Percentiles rank a stretch among this genome's conserved stretches.
Evolutionary conservation across 1,284 basidiomycete genomes (phyloP).

Genomic region (Trichosporon faecale): DNA sequence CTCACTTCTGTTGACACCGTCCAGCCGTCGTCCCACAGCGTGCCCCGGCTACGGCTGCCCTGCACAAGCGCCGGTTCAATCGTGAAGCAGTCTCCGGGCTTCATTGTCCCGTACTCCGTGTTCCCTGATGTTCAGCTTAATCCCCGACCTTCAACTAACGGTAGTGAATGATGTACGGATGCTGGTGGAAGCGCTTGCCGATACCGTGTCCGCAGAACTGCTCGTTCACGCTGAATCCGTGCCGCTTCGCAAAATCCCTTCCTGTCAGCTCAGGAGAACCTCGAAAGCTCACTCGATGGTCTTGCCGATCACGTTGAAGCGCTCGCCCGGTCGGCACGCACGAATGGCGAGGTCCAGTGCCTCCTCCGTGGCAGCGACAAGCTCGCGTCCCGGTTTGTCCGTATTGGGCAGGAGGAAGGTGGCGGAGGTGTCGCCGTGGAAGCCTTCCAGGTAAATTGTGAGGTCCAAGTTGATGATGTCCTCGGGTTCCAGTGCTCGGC

Average conservation of each 20-base stretch:
- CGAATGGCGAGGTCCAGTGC: constrained; percentile 70
- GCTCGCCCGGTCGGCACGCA: constrained; percentile 71
- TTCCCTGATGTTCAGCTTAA: constrained; percentile 58
- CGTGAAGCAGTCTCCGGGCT: constrained; percentile 79
- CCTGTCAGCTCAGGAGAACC: not conserved
- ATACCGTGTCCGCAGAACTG: constrained; percentile 75
- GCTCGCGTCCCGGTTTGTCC: constrained; percentile 63
- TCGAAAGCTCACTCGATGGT: constrained; percentile 63
- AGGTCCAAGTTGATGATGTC: constrained; percentile 84
- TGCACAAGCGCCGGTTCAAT: constrained; percentile 81
- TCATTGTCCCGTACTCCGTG: constrained; percentile 72
- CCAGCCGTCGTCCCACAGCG: constrained; percentile 85
- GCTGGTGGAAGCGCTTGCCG: constrained; percentile 72
- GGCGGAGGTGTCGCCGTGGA: constrained; percentile 79
- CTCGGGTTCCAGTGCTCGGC: constrained; percentile 70
- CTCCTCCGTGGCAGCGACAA: constrained; percentile 62
- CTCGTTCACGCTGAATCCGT: constrained; percentile 64
- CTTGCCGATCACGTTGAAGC: constrained; percentile 69
- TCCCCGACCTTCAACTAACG: constrained; percentile 48
- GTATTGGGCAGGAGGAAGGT: constrained; percentile 76
- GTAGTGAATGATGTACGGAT: constrained; percentile 79
- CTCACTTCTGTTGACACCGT: constrained; percentile 74
- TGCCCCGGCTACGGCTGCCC: constrained; percentile 63
- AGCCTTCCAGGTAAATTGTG: constrained; percentile 72
- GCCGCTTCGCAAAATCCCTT: constrained; percentile 49